phyloP scores from a whole-genome alignment of 441 rosid species.

The Adansonia grandidieri region DNA sequence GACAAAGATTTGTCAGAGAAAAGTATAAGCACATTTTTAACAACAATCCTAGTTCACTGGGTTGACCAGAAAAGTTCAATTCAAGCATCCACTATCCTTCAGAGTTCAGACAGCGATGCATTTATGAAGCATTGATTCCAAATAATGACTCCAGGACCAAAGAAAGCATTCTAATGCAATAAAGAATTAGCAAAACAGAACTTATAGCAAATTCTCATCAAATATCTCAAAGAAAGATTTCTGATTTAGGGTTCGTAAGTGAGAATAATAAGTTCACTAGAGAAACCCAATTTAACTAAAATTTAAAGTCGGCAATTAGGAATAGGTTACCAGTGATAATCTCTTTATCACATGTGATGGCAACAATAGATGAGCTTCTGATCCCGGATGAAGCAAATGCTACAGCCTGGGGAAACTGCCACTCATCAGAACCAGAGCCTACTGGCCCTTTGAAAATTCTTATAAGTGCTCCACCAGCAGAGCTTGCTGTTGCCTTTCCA shows the following conservation, averaged over 20 bases:
- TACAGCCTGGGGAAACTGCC: constrained; percentile 88
- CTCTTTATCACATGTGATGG: constrained; percentile 81
- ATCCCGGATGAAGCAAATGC: constrained; percentile 92
- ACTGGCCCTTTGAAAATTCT: constrained; percentile 91
- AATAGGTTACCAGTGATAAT: constrained; percentile 76
- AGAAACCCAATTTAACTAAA: constrained; percentile 11
- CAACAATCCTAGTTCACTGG: constrained; percentile 1
- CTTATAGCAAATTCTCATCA: not conserved
- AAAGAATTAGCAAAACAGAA: constrained; percentile 14
- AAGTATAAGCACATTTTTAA: constrained; percentile 3
- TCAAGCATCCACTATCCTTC: constrained; percentile 21
- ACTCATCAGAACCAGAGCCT: constrained; percentile 65
- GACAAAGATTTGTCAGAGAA: constrained; percentile 10
- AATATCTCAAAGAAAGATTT: not conserved
- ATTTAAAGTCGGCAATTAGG: constrained; percentile 2
- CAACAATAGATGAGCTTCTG: constrained; percentile 80
- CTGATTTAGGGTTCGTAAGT: not conserved
- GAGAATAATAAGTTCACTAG: constrained; percentile 9
- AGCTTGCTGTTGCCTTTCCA: constrained; percentile 67
- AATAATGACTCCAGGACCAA: constrained; percentile 17
- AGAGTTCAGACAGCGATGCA: constrained; percentile 13
- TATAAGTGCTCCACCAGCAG: constrained; percentile 78
- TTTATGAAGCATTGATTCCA: constrained; percentile 17
- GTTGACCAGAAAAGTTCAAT: constrained; percentile 12
- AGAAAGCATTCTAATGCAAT: constrained; percentile 3